Conservation (phyloP, 257 asterid species). For the Solanum corneliomulleri region DNA sequence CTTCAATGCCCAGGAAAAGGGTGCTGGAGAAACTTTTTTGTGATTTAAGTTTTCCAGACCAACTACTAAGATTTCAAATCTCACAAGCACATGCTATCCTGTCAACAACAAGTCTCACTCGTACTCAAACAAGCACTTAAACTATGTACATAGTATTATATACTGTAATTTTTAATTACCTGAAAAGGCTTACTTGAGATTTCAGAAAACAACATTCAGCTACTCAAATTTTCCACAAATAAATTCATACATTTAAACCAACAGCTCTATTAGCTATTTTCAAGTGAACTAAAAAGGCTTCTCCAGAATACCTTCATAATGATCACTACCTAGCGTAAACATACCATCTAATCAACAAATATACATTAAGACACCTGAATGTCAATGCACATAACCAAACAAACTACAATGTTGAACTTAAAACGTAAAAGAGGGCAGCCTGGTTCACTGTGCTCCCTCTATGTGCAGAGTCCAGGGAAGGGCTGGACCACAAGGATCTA, state of each 20-base stretch:
- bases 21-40: neutral
- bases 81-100: neutral
- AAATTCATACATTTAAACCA: neutral
- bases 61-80: neutral
- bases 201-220: neutral
- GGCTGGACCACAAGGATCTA: neutral
- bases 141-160: neutral
- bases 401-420: neutral
- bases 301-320: neutral
- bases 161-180: neutral
- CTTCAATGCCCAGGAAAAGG: neutral
- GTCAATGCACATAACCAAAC: neutral
- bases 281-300: neutral
- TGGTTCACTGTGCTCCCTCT: neutral
- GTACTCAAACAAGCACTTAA: neutral
- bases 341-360: neutral
- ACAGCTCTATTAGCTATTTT: neutral
- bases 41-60: neutral
- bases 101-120: neutral
- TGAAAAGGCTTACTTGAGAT: neutral
- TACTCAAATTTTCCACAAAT: neutral
- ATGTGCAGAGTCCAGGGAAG: neutral
- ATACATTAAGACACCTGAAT: neutral
- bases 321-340: neutral
- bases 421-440: neutral